These are phyloP conservation scores for Kuraishia piskuri DNA, from an alignment of 805 yeast genomes.

Conservation along the genomic window DNA sequence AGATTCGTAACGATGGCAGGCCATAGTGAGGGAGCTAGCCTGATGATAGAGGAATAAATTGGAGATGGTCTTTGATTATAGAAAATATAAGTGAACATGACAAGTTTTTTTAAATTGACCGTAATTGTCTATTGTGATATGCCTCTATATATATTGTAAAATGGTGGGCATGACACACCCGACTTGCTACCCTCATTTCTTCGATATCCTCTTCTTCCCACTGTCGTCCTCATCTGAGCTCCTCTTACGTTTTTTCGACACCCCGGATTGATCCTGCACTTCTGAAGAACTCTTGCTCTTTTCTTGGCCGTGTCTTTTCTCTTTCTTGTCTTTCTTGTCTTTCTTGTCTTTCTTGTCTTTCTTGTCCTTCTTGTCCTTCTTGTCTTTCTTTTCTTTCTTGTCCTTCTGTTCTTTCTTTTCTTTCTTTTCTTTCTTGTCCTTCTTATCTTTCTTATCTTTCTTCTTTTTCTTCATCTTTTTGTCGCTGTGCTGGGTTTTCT, in stretches of 20 bases:
- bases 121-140: too few relatives aligned
- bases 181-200: not conserved
- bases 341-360: constrained; percentile 13
- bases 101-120: too few relatives aligned
- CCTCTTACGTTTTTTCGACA: not conserved
- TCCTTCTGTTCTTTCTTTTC: constrained; percentile 15
- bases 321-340: constrained; percentile 7
- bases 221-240: not conserved
- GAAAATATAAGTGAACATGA: too few relatives aligned
- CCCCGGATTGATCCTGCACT: too few relatives aligned
- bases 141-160: too few relatives aligned
- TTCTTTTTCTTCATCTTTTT: constrained; percentile 16
- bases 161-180: too few relatives aligned
- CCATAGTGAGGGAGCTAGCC: too few relatives aligned
- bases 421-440: constrained; percentile 11
- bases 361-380: constrained; percentile 13
- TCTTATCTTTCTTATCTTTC: constrained; percentile 14
- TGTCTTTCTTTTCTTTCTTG: constrained; percentile 15
- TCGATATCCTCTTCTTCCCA: not conserved
- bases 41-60: too few relatives aligned
- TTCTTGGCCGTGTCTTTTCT: constrained; percentile 3
- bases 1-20: too few relatives aligned
- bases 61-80: too few relatives aligned
- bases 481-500: constrained; percentile 14
- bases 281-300: not conserved